Conservation (phyloP, 2,329 filamentous ascomycete species). For the Fusarium oligoseptatum region DNA sequence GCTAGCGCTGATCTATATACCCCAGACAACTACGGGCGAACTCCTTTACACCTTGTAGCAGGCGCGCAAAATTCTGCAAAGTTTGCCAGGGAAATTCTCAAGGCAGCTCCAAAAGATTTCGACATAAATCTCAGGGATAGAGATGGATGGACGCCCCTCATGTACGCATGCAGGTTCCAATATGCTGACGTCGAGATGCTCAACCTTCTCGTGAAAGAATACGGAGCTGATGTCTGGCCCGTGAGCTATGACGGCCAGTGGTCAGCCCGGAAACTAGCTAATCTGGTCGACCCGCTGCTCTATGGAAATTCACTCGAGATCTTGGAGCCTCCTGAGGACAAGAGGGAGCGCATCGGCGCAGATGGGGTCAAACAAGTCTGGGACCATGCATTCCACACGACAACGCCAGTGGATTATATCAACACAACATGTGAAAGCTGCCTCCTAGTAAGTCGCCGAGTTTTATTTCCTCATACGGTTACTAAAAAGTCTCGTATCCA, state of each 20-base stretch:
- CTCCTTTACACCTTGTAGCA: neutral
- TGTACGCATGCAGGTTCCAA: conserved; percentile 2
- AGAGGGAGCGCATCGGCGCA: neutral
- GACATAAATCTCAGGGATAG: neutral
- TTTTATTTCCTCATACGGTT: neutral
- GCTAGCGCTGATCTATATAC: neutral
- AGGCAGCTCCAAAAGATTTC: neutral
- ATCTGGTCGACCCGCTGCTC: neutral
- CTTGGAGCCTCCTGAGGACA: neutral
- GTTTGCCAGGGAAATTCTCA: neutral
- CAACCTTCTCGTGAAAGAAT: neutral
- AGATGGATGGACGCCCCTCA: conserved; percentile 10
- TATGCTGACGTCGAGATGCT: neutral
- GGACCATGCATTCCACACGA: neutral
- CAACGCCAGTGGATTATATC: neutral
- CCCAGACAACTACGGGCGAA: neutral
- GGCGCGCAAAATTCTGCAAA: neutral
- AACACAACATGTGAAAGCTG: neutral
- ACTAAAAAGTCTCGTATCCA: neutral
- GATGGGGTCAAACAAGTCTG: neutral
- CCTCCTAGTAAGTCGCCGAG: neutral
- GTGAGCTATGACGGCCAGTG: conserved; percentile 2
- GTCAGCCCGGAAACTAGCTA: neutral
- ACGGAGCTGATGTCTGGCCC: conserved; percentile 2
- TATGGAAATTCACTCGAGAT: neutral